Conservation (phyloP, 192 early-diverging fungal species). For the Chytriomyces sp. region DNA sequence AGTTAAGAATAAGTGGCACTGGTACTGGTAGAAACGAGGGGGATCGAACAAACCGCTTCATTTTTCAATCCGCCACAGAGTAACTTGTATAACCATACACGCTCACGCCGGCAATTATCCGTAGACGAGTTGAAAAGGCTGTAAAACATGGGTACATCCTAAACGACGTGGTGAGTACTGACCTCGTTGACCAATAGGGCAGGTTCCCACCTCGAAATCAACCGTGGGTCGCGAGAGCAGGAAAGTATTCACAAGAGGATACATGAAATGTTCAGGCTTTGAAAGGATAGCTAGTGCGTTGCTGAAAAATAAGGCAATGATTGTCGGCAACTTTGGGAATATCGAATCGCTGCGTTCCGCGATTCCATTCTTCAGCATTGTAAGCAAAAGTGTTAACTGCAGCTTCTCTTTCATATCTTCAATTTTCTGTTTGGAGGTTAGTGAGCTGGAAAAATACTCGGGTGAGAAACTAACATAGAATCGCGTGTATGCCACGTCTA, state of each 20-base stretch:
- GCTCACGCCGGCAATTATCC: constrained; percentile 64
- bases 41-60: constrained; percentile 38
- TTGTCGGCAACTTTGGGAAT: constrained; percentile 63
- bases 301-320: constrained; percentile 69
- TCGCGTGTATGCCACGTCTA: constrained; percentile 63
- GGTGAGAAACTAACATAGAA: constrained; percentile 20
- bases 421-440: neutral
- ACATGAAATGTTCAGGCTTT: constrained; percentile 76
- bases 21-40: neutral
- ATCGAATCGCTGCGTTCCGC: constrained; percentile 39
- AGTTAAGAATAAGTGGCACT: neutral
- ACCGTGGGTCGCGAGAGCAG: constrained; percentile 70
- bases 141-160: constrained; percentile 86
- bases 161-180: neutral
- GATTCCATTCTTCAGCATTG: constrained; percentile 72
- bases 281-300: constrained; percentile 63
- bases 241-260: constrained; percentile 74
- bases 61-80: constrained; percentile 62
- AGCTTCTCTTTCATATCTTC: constrained; percentile 64
- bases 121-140: constrained; percentile 72
- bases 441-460: neutral
- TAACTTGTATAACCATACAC: constrained; percentile 73
- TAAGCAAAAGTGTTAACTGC: constrained; percentile 69
- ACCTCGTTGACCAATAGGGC: neutral
- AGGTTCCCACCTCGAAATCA: constrained; percentile 63